A percentile compares a stretch with the other conserved stretches of the same genome.
phyloP scores from a whole-genome alignment of 495 filamentous ascomycete species.

The Aspergillus haitiensis region DNA sequence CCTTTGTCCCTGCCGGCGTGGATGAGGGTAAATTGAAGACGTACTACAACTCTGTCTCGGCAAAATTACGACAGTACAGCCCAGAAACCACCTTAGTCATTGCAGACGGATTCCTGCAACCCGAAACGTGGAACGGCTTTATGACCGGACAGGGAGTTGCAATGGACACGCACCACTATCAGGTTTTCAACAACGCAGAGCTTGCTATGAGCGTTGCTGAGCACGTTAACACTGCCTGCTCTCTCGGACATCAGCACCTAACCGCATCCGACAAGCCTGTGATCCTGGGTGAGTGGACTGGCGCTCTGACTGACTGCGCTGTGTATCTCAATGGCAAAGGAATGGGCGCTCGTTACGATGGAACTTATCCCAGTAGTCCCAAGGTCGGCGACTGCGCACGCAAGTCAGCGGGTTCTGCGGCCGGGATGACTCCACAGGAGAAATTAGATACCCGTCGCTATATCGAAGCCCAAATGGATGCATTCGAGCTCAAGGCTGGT shows the following conservation, averaged over 20 bases:
- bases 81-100: slow-evolving; percentile 59
- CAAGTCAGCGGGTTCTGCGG: slow-evolving; percentile 58
- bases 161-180: slow-evolving; percentile 68
- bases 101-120: slow-evolving; percentile 66
- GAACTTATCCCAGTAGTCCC: slow-evolving; percentile 48
- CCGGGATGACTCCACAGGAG: slow-evolving; percentile 49
- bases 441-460: slow-evolving; percentile 59
- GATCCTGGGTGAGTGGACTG: slow-evolving; percentile 70
- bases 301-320: slow-evolving; percentile 73
- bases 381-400: slow-evolving; percentile 59
- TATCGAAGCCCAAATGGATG: slow-evolving; percentile 73
- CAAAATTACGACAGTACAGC: slow-evolving; percentile 51
- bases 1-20: slow-evolving; percentile 54
- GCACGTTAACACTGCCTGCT: slow-evolving; percentile 56
- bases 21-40: slow-evolving; percentile 53
- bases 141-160: slow-evolving; percentile 63
- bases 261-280: slow-evolving; percentile 65
- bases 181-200: slow-evolving; percentile 63
- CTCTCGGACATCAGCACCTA: slow-evolving; percentile 47
- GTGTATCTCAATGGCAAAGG: slow-evolving; percentile 69
- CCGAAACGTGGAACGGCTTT: slow-evolving; percentile 72
- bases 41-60: slow-evolving; percentile 66
- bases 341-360: slow-evolving; percentile 69
- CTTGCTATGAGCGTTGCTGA: slow-evolving; percentile 47
- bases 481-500: slow-evolving; percentile 65